These are phyloP conservation scores for Ophiostoma montium DNA, from an alignment of 2,329 filamentous ascomycete species.

Conservation along the genomic window DNA sequence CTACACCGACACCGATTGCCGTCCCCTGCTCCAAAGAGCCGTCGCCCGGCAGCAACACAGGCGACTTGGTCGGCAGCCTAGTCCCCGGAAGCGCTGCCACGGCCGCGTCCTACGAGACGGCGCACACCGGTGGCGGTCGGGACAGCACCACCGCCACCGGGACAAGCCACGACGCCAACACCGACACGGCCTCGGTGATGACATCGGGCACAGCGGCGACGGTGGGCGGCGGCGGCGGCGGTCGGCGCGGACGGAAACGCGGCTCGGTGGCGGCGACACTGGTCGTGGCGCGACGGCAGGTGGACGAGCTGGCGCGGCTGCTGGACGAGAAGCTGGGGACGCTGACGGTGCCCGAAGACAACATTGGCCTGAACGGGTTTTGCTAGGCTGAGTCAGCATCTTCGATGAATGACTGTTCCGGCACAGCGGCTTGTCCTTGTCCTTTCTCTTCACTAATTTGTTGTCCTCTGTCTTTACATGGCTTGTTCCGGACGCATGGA, in stretches of 20 bases:
- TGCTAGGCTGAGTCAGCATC: slow-evolving; percentile 4
- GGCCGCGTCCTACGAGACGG: slow-evolving; percentile 4
- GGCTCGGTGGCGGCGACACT: slow-evolving; percentile 28
- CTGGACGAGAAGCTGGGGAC: slow-evolving; percentile 45
- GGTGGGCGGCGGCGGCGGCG: slow-evolving; percentile 8
- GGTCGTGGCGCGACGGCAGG: slow-evolving; percentile 38
- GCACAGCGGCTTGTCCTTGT: too few relatives aligned
- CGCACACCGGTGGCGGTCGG: neutral
- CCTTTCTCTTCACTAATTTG: neutral
- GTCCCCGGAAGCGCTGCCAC: neutral
- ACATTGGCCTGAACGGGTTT: slow-evolving; percentile 23
- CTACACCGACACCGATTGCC: neutral
- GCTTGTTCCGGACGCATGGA: neutral
- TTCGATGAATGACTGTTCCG: too few relatives aligned
- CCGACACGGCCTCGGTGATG: slow-evolving; percentile 7
- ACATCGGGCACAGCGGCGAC: slow-evolving; percentile 20
- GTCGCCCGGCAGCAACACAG: neutral
- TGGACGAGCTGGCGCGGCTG: slow-evolving; percentile 44
- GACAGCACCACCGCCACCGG: neutral
- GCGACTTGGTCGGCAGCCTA: neutral
- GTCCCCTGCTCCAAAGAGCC: neutral
- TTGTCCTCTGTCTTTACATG: neutral
- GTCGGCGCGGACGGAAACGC: slow-evolving; percentile 26
- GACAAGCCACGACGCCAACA: neutral
- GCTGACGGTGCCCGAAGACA: slow-evolving; percentile 38